Base-by-base conservation (phyloP, 768 basidiomycete species). In the Dendrothele bispora region DNA sequence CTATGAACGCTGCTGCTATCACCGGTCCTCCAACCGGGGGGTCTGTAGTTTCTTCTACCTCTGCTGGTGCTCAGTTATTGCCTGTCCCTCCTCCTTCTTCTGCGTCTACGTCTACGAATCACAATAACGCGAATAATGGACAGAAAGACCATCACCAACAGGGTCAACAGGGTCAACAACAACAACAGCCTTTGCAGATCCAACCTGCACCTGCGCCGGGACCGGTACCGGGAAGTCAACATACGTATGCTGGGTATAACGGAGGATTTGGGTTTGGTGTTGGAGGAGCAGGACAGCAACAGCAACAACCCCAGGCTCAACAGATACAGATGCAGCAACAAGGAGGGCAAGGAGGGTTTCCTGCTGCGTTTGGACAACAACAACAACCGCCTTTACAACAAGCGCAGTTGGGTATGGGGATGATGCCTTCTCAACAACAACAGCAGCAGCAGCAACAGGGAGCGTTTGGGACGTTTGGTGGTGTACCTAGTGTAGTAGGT, bases 281-380 rank as follows among this genome's bases (percentile, higher is more conserved):
- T 61, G 40, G 53, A 47, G 24, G 44, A 57, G 20, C 53, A 48
- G 26, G 36, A 56, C 18, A 48, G 51, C n/a, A n/a, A n/a, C n/a
- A n/a, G n/a, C n/a, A n/a, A n/a, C n/a, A n/a, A n/a, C n/a, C n/a
- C n/a, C n/a, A n/a, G n/a, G n/a, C n/a, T n/a, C n/a, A n/a, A n/a
- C n/a, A n/a, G n/a, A n/a, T n/a, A n/a, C n/a, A n/a, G n/a, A n/a
- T n/a, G n/a, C n/a, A n/a, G n/a, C n/a, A n/a, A n/a, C n/a, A n/a
- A n/a, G n/a, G n/a, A n/a, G n/a, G n/a, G n/a, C n/a, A n/a, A n/a
- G n/a, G n/a, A n/a, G n/a, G n/a, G n/a, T n/a, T n/a, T n/a, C n/a
- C n/a, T 62, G 66, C 20, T 55, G 68, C 5, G 60, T 61, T 30
- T 61, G 61, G 2, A 39, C 27, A 34, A 47, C 34, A 61, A 58